A percentile compares a stretch with the other conserved stretches of the same genome.
phyloP scores from a whole-genome alignment of 345 rosid species.

The Camelina laxa region DNA sequence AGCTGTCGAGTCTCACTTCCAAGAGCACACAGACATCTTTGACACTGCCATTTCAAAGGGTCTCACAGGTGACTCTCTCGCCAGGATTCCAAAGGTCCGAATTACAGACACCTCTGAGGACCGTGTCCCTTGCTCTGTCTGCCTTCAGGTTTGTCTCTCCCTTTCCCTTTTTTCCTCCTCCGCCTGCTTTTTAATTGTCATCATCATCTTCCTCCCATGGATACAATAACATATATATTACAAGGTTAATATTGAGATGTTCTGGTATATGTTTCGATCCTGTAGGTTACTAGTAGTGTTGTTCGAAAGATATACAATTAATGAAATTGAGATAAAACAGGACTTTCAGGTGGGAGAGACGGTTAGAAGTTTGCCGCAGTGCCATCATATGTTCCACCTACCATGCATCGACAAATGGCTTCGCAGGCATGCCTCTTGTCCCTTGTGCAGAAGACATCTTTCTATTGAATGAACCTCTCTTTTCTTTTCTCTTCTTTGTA shows the following conservation, averaged over 20 bases:
- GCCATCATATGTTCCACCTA: slow-evolving; percentile 96
- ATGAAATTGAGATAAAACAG: slow-evolving; percentile 47
- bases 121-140: slow-evolving; percentile 79
- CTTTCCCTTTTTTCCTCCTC: neutral
- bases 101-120: slow-evolving; percentile 80
- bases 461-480: slow-evolving; percentile 36
- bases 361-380: slow-evolving; percentile 90
- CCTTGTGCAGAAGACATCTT: slow-evolving; percentile 91
- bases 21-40: slow-evolving; percentile 77
- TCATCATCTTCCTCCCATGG: neutral
- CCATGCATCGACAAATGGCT: slow-evolving; percentile 99
- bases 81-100: slow-evolving; percentile 77
- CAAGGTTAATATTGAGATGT: neutral
- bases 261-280: slow-evolving; percentile 10
- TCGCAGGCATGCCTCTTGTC: slow-evolving; percentile 86
- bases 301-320: slow-evolving; percentile 2
- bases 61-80: slow-evolving; percentile 73
- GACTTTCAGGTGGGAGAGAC: slow-evolving; percentile 94
- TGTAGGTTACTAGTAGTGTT: neutral
- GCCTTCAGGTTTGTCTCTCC: slow-evolving; percentile 75
- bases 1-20: slow-evolving; percentile 74
- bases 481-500: slow-evolving; percentile 34
- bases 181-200: no score
- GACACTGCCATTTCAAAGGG: slow-evolving; percentile 79
- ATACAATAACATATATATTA: neutral